phyloP scores from a whole-genome alignment of 257 asterid genomes.

The Gentiana straminea region DNA sequence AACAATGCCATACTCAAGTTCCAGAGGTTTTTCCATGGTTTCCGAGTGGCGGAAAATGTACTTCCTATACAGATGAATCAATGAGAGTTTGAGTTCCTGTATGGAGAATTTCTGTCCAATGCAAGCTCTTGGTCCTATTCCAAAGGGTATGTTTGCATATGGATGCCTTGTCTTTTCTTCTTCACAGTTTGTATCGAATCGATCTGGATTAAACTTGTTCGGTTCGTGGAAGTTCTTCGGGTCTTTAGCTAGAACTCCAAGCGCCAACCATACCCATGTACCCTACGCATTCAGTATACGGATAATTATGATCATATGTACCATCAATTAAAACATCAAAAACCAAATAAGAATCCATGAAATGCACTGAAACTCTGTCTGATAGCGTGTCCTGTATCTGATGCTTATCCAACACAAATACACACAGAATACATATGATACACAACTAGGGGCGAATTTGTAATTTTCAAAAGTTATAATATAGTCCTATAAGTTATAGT shows the following conservation, averaged over 20 bases:
- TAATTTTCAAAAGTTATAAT: no score
- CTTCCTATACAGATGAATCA: constrained; percentile 65
- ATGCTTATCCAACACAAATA: neutral
- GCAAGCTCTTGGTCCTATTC: constrained; percentile 92
- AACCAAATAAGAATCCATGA: no score
- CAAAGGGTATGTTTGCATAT: constrained; percentile 88
- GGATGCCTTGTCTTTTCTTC: constrained; percentile 87
- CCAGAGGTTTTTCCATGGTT: constrained; percentile 71
- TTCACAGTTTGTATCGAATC: constrained; percentile 80
- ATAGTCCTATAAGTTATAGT: no score
- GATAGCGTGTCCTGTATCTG: neutral
- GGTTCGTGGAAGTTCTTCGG: constrained; percentile 79
- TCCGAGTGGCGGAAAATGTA: constrained; percentile 65
- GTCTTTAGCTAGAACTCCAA: constrained; percentile 88
- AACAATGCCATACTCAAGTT: constrained; percentile 66
- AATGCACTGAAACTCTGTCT: no score
- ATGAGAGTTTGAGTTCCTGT: constrained; percentile 69
- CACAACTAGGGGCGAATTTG: no score
- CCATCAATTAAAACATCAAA: no score
- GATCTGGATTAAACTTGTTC: constrained; percentile 80
- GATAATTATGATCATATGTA: constrained; percentile 3
- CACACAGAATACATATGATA: no score
- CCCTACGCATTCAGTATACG: constrained; percentile 39
- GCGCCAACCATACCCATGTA: constrained; percentile 97
- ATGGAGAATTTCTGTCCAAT: constrained; percentile 82